Conservation (phyloP, 768 basidiomycete species). For the Butyriboletus loyo region DNA sequence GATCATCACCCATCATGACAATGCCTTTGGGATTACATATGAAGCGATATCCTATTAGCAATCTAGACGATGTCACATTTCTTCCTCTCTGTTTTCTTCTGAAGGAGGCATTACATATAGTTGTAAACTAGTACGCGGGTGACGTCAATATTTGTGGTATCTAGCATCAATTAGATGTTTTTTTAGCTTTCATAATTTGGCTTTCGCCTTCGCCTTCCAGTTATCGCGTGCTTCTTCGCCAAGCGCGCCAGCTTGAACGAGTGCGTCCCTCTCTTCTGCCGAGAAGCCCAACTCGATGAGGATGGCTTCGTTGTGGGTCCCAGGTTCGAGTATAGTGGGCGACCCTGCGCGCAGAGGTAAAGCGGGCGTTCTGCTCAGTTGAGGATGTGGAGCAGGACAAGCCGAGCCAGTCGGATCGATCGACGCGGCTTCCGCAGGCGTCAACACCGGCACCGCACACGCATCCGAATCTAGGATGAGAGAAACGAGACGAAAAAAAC, state of each 20-base stretch:
- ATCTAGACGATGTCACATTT: slow-evolving; percentile 9
- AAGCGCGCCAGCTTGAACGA: slow-evolving; percentile 49
- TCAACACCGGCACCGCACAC: slow-evolving; percentile 67
- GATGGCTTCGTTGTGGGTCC: slow-evolving; percentile 52
- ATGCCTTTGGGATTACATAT: background rate
- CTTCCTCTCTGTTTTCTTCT: background rate
- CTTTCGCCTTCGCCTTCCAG: slow-evolving; percentile 16
- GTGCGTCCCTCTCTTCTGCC: slow-evolving; percentile 35
- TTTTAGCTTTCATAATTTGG: slow-evolving; percentile 21
- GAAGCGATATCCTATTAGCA: slow-evolving; percentile 8
- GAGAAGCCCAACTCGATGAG: slow-evolving; percentile 50
- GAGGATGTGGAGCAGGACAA: slow-evolving; percentile 54
- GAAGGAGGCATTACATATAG: background rate
- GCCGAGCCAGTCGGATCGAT: slow-evolving; percentile 35
- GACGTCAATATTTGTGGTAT: background rate
- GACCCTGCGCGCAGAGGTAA: slow-evolving; percentile 6
- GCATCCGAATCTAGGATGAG: slow-evolving; percentile 58
- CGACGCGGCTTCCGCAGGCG: slow-evolving; percentile 55
- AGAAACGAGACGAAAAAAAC: background rate
- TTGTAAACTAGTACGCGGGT: slow-evolving; percentile 10
- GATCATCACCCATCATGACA: background rate
- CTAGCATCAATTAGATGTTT: background rate
- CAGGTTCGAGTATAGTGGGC: slow-evolving; percentile 39
- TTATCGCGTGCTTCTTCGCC: slow-evolving; percentile 31
- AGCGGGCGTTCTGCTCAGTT: slow-evolving; percentile 35